Evolutionary conservation across 1,284 basidiomycete genomes (phyloP), one percentile per base, ranked within the genome.

Genomic region (Sporisorium scitamineum): DNA sequence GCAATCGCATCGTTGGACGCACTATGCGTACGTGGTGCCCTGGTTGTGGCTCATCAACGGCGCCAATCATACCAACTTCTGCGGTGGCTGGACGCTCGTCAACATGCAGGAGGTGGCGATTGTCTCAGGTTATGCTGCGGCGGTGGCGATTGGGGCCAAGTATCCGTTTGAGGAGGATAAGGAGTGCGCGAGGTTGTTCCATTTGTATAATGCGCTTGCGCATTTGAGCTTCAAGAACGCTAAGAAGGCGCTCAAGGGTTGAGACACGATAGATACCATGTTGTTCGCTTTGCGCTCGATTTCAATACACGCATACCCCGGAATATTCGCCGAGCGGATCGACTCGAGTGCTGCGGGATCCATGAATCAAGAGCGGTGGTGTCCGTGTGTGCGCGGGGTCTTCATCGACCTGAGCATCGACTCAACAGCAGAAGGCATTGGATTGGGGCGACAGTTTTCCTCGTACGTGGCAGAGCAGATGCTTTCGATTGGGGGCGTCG

Each of bases 21-120:
- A 90, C 81, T 90, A 90, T 74, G 88, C 88, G 9, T 79, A 59
- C 31, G 79, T 80, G 10, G 90, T 91, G 2, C 89, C 90, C 18
- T 90, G 88, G 88, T 88, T 91, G 87, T 89, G 89, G 87, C 84
- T 88, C 55, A 87, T 91, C 70, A 90, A 91, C 74, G 89, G 89
- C 18, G 88, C 88, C 67, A 86, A 87, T 64, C 76, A 84, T 58
- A 82, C 82, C 9, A 67, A 85, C 54, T 88, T 84, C 60, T 86
- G 86, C 14, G 87, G 87, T 14, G 86, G 86, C 18, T 88, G 87
- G 86, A 87, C 85, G 6, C 80, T 76, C 20, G 65, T 64, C 76
- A 89, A 90, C 78, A 89, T 89, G 88, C 89, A 90, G 70, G 90
- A 90, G 80, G 86, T 90, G 5, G 90, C 88, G 9, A 88, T 90